Percentiles rank a stretch among this genome's conserved stretches.
Evolutionary conservation across 2,329 filamentous ascomycete species (phyloP).

Genomic region (Talaromyces sp.): DNA sequence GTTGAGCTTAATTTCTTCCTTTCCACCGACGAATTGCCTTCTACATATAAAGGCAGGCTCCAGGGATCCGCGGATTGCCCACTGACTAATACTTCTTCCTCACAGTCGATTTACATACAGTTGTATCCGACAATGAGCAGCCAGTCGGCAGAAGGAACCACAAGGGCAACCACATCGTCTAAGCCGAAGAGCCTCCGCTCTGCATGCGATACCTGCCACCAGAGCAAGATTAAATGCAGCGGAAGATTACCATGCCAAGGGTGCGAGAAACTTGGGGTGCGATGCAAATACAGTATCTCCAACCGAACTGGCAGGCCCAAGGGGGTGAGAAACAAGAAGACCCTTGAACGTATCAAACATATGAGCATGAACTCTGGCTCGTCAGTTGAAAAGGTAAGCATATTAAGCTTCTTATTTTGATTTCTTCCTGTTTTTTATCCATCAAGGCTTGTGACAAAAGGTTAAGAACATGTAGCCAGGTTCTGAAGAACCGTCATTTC

Average conservation of each 20-base stretch:
- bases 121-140: not conserved
- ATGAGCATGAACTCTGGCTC: not conserved
- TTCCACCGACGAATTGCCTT: not conserved
- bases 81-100: not conserved
- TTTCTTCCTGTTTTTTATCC: not conserved
- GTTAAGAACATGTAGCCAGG: not conserved
- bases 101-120: not conserved
- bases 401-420: not conserved
- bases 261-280: slow-evolving; percentile 3
- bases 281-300: slow-evolving; percentile 8
- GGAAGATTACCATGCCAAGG: slow-evolving; percentile 17
- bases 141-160: not conserved
- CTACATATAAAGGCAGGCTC: not conserved
- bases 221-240: slow-evolving; percentile 14
- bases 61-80: not conserved
- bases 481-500: not conserved
- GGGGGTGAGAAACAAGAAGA: slow-evolving; percentile 8
- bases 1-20: not conserved
- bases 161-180: not conserved
- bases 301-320: slow-evolving; percentile 9
- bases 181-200: slow-evolving; percentile 2
- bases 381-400: not conserved
- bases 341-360: not conserved
- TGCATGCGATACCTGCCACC: slow-evolving; percentile 10
- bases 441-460: not conserved